Percentiles rank a stretch among this genome's conserved stretches.
phyloP scores from a whole-genome alignment of 2,329 filamentous ascomycete genomes.

The Verticillium zaregamsianum region DNA sequence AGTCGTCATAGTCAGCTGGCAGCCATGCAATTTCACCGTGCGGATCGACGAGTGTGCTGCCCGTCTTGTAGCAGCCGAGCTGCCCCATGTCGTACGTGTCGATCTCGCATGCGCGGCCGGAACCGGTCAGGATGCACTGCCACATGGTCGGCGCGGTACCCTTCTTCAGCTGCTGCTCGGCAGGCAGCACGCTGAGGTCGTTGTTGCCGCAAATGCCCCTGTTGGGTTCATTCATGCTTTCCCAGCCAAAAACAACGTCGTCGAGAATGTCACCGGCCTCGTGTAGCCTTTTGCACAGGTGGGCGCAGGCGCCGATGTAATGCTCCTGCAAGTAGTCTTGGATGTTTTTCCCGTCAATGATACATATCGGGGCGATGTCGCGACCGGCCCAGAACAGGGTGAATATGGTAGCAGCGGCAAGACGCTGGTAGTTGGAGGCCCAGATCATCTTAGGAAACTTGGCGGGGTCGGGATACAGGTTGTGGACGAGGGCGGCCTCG shows the following conservation, averaged over 20 bases:
- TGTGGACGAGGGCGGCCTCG: conserved; percentile 91
- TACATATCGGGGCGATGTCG: conserved; percentile 92
- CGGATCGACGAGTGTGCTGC: conserved; percentile 78
- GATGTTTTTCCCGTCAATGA: conserved; percentile 92
- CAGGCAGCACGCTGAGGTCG: conserved; percentile 76
- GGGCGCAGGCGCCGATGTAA: conserved; percentile 73
- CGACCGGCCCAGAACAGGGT: conserved; percentile 88
- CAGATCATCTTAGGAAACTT: conserved; percentile 98
- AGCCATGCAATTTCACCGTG: conserved; percentile 84
- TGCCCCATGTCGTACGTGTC: conserved; percentile 92
- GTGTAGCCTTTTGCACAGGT: conserved; percentile 79
- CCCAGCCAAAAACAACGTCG: conserved; percentile 88
- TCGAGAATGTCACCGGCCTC: conserved; percentile 87
- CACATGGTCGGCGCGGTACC: conserved; percentile 91
- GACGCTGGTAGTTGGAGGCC: conserved; percentile 92
- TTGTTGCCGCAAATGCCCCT: conserved; percentile 79
- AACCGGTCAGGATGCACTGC: conserved; percentile 89
- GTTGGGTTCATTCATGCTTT: conserved; percentile 94
- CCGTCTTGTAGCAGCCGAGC: conserved; percentile 87
- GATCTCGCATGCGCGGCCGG: conserved; percentile 83
- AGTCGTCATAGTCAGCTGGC: conserved; percentile 76
- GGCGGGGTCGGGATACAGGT: conserved; percentile 80
- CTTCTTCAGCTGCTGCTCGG: conserved; percentile 86
- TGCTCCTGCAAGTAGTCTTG: conserved; percentile 91
- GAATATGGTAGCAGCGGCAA: conserved; percentile 87